Evolutionary conservation across 441 rosid genomes (phyloP), one percentile per base, ranked within the genome.

Genomic region (Erodium moschatum): DNA sequence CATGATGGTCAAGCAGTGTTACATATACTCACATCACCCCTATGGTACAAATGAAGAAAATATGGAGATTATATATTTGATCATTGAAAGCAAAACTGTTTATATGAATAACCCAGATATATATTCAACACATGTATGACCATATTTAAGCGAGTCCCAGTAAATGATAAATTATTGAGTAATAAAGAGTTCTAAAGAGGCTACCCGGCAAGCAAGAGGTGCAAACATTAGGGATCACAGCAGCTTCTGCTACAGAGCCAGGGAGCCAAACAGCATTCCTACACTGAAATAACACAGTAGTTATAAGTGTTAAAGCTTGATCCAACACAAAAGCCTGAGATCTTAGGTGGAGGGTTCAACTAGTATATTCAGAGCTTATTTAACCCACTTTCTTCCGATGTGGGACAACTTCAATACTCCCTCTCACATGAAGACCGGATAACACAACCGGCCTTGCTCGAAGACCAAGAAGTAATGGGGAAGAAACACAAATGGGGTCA

Each of bases 191-290:
- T 70, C 33, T 27, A 58, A 74, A 68, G 42, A 66, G 65, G 71
- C 33, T 79, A 90, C 98, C 97, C 80, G 94, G 97, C 79, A 75
- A 79, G 84, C 98, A 94, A n/a, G 82, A 77, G 75, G 72, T 83
- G 85, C 98, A 94, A 73, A 82, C 69, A 67, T 83, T 83, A 67
- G 88, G 66, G 20, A 96, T 94, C 72, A 94, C 86, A 69, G 85
- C 74, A 62, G 98, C 97, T 85, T 94, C 97, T 67, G 86, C 66
- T 74, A 88, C 74, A 67, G 97, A 87, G 65, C 96, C 98, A 64
- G 97, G 98, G 74, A 94, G 97, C 98, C 97, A 91, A 44, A 91
- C 81, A 70, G 84, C 97, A 81, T 85, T 94, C 78, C 97, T 85
- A 79, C 98, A 91, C 96, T 92, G 84, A 67, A 79, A 72, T 67